These are phyloP conservation scores for Globisporangium solare DNA, from an alignment of 352 stramenopile genomes.

Conservation along the genomic window DNA sequence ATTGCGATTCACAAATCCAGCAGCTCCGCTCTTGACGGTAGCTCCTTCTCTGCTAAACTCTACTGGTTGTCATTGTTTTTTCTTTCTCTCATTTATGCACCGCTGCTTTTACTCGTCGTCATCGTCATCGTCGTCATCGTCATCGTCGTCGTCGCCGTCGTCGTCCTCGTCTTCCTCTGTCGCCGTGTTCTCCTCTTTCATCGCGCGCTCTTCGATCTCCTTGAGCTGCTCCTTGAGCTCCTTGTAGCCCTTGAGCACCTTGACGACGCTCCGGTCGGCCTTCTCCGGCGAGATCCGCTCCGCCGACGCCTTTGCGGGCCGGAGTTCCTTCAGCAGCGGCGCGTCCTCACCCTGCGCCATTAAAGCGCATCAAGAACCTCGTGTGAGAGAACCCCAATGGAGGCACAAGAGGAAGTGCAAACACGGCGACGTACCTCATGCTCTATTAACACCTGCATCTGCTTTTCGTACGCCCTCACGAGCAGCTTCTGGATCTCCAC, in stretches of 20 bases:
- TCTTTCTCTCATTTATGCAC: slow-evolving; percentile 18
- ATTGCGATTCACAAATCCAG: no score
- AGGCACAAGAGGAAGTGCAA: neutral
- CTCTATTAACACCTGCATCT: slow-evolving; percentile 73
- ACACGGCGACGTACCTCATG: slow-evolving; percentile 20
- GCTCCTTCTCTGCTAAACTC: no score
- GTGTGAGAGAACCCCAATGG: neutral
- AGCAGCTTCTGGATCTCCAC: slow-evolving; percentile 69
- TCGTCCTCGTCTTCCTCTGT: slow-evolving; percentile 42
- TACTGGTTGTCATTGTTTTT: neutral
- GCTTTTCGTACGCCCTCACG: slow-evolving; percentile 76
- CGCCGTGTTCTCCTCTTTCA: slow-evolving; percentile 41
- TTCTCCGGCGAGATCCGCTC: slow-evolving; percentile 59
- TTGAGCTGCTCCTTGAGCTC: slow-evolving; percentile 67
- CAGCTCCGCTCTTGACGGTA: no score
- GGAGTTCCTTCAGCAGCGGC: slow-evolving; percentile 68
- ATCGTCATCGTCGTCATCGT: slow-evolving; percentile 11
- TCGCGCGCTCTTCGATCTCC: slow-evolving; percentile 50
- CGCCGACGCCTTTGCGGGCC: slow-evolving; percentile 42
- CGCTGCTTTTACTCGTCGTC: slow-evolving; percentile 17
- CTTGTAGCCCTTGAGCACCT: slow-evolving; percentile 68
- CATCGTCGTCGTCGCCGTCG: slow-evolving; percentile 13
- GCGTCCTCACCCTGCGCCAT: slow-evolving; percentile 25
- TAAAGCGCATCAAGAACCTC: neutral
- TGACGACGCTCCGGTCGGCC: slow-evolving; percentile 58